Evolutionary conservation across 805 yeast genomes (phyloP), one percentile per base, ranked within the genome.

Genomic region (Zygosaccharomyces siamensis): DNA sequence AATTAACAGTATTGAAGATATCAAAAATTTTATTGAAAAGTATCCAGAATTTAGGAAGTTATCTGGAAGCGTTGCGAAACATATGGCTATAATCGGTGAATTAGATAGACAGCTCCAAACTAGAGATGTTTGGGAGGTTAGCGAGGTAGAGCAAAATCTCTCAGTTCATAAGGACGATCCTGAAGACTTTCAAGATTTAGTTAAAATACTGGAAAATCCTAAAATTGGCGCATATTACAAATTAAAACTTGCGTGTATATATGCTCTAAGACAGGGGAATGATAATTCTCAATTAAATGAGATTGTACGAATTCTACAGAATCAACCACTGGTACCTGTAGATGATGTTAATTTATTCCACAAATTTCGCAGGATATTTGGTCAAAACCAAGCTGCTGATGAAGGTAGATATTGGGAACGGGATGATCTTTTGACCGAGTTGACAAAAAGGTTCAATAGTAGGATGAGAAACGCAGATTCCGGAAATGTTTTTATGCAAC

Each of bases 31-130:
- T 60, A 81, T 93, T 48, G 96, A 90, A 50, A 88, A 88, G 53
- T 89, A 86, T 60, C 99, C 99, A 1, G 99, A 93, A 64, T 90
- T 87, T 65, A 84, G 89, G 56, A 89, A 86, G 62, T 72, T 92
- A 30, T 86, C 95, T 8, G 82, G 88, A 30, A 92, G 90, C 63
- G 89, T 93, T 8, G 79, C 95, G 27, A 93, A 92, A 61, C 99
- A 93, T 67, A 89, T 93, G 77, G 80, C 95, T 18, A 74, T 93
- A 20, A 90, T 92, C 6, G 79, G 92, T 21, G 97, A 92, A 61
- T 77, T 93, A 47, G 95, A 89, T 60, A 79, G 83, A 50, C 77
- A 78, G 51, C 86, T 93, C 36, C 80, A 83, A 28, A 60, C 67
- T 18, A 72, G 74, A 47, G 74, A 86, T 53, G 72, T 92, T 45